These are phyloP conservation scores for Aspergillus thermomutatus DNA, from an alignment of 2,329 filamentous ascomycete genomes.

Conservation along the genomic window DNA sequence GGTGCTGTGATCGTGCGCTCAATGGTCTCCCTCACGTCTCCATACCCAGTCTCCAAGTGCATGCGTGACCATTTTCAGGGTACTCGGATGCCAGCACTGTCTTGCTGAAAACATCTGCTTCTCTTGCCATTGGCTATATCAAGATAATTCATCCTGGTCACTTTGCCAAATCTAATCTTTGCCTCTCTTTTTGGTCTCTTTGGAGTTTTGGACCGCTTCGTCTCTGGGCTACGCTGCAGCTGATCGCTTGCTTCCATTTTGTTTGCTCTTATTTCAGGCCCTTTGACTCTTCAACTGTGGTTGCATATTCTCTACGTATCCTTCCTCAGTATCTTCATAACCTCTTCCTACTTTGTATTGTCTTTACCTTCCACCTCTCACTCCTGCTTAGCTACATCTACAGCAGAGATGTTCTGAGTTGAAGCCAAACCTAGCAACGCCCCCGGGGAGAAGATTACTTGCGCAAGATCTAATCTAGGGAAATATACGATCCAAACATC, in stretches of 20 bases:
- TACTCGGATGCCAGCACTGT: neutral
- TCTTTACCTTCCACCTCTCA: neutral
- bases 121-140: slow-evolving; percentile 14
- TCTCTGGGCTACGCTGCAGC: neutral
- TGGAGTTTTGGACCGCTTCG: slow-evolving; percentile 4
- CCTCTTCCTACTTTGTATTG: neutral
- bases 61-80: neutral
- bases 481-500: slow-evolving; percentile 6
- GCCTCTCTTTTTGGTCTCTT: slow-evolving; percentile 5
- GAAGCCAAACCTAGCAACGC: neutral
- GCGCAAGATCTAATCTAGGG: neutral
- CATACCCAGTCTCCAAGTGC: neutral
- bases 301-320: neutral
- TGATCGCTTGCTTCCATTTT: neutral
- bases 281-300: neutral
- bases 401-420: neutral
- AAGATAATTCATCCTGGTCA: neutral
- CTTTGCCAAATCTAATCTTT: neutral
- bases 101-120: slow-evolving; percentile 4
- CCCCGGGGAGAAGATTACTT: neutral
- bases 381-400: neutral
- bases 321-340: neutral
- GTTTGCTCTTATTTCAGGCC: neutral
- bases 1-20: neutral
- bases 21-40: neutral